Conservation (phyloP, 306 rosid genomes). For the Sicyos baderoa region DNA sequence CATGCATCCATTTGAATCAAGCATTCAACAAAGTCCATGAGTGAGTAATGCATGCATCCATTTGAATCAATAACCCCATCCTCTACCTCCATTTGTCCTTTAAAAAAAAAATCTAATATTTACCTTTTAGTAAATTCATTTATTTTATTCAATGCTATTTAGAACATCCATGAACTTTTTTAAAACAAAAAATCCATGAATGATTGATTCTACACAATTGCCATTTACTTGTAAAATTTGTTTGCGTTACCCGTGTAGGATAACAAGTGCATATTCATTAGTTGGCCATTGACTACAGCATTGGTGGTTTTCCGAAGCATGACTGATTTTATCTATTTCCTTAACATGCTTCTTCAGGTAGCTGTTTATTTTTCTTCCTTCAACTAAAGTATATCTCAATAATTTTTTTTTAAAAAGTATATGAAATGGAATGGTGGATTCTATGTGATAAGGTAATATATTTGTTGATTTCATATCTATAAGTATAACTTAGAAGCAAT, state of each 20-base stretch:
- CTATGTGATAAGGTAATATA: background rate
- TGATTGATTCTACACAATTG: background rate
- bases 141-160: background rate
- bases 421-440: background rate
- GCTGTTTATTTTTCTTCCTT: conserved; percentile 16
- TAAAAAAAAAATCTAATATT: background rate
- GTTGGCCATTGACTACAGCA: conserved; percentile 31
- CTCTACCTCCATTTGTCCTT: background rate
- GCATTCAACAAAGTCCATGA: background rate
- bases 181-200: background rate
- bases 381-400: background rate
- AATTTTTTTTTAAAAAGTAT: too few species aligned
- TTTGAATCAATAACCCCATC: background rate
- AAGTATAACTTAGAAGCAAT: background rate
- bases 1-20: conserved; percentile 6
- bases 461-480: background rate
- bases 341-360: conserved; percentile 79
- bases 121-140: background rate
- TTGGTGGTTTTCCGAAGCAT: conserved; percentile 64
- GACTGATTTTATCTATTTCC: conserved; percentile 52
- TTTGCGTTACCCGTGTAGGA: conserved; percentile 31
- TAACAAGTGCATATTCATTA: conserved; percentile 37
- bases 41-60: too few species aligned
- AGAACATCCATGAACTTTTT: background rate
- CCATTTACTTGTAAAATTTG: background rate